Conservation (phyloP, 1,284 basidiomycete genomes). For the Farysia itapuensis region DNA sequence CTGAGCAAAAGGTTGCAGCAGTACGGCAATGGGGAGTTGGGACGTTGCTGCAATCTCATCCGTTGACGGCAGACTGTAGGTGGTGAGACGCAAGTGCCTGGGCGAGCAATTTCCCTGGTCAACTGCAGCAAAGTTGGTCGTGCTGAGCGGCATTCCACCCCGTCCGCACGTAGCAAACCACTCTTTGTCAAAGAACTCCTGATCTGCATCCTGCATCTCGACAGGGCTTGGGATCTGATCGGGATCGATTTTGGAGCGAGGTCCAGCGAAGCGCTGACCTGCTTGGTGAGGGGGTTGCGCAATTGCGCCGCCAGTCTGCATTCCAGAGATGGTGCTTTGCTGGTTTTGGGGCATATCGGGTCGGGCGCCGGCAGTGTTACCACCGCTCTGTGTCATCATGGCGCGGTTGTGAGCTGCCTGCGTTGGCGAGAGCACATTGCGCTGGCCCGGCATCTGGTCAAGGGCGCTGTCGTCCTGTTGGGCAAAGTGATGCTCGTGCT, state of each 20-base stretch:
- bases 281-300: slow-evolving; percentile 62
- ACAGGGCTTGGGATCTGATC: slow-evolving; percentile 89
- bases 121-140: slow-evolving; percentile 81
- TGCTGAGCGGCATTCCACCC: slow-evolving; percentile 73
- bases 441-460: slow-evolving; percentile 56
- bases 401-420: slow-evolving; percentile 54
- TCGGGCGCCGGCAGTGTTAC: slow-evolving; percentile 3
- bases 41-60: slow-evolving; percentile 80
- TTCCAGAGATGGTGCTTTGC: slow-evolving; percentile 24
- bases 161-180: slow-evolving; percentile 74
- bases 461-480: slow-evolving; percentile 33
- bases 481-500: slow-evolving; percentile 26
- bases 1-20: slow-evolving; percentile 88
- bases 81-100: slow-evolving; percentile 69
- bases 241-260: slow-evolving; percentile 80
- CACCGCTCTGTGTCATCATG: slow-evolving; percentile 20
- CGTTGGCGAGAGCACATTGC: slow-evolving; percentile 47
- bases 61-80: slow-evolving; percentile 75
- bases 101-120: slow-evolving; percentile 84
- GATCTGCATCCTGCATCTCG: slow-evolving; percentile 79
- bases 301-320: slow-evolving; percentile 21
- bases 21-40: slow-evolving; percentile 75
- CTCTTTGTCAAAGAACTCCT: slow-evolving; percentile 77
- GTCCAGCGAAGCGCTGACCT: slow-evolving; percentile 63
- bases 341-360: slow-evolving; percentile 22